phyloP scores from a whole-genome alignment of 2,329 filamentous ascomycete genomes.

The Pseudonectria buxi region DNA sequence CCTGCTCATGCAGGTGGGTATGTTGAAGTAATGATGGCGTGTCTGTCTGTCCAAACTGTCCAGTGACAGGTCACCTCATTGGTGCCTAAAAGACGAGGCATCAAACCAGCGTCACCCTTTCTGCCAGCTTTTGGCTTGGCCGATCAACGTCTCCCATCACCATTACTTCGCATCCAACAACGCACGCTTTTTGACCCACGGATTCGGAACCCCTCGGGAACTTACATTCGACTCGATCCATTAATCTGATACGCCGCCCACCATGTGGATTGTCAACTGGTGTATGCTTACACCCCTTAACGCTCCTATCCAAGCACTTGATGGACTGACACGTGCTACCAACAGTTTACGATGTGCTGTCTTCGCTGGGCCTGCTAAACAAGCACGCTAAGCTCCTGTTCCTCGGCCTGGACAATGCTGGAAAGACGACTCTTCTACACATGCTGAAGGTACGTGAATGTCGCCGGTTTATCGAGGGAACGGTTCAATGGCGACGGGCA shows the following conservation, averaged over 20 bases:
- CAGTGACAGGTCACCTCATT: slow-evolving; percentile 15
- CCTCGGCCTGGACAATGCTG: slow-evolving; percentile 87
- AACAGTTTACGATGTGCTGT: slow-evolving; percentile 78
- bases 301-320: slow-evolving; percentile 3
- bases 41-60: not conserved
- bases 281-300: slow-evolving; percentile 52
- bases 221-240: slow-evolving; percentile 13
- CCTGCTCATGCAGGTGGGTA: not conserved
- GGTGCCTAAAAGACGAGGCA: slow-evolving; percentile 21
- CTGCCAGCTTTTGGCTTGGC: slow-evolving; percentile 23
- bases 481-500: too few species aligned
- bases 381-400: slow-evolving; percentile 95
- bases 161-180: slow-evolving; percentile 14
- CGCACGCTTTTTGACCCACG: slow-evolving; percentile 18
- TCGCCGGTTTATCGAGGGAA: not conserved
- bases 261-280: slow-evolving; percentile 95
- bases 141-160: slow-evolving; percentile 14
- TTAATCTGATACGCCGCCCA: slow-evolving; percentile 26
- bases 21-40: slow-evolving; percentile 9
- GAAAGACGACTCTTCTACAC: slow-evolving; percentile 88
- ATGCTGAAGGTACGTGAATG: slow-evolving; percentile 74
- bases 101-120: slow-evolving; percentile 16
- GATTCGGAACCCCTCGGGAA: slow-evolving; percentile 8
- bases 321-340: slow-evolving; percentile 28
- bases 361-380: slow-evolving; percentile 81